Conservation (phyloP, 352 stramenopile species). For the Phytophthora vignae region DNA sequence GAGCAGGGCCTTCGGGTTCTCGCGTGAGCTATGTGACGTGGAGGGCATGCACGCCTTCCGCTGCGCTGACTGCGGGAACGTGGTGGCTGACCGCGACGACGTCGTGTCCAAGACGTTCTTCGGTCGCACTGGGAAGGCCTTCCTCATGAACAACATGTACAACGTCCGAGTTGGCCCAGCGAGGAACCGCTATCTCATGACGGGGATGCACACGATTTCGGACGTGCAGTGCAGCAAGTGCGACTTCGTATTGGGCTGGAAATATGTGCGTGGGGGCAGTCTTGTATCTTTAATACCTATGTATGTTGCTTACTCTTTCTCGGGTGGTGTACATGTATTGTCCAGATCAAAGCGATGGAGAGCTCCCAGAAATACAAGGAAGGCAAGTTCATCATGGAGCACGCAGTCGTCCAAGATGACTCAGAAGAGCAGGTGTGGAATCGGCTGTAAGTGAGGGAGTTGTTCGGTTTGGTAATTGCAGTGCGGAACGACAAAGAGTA, state of each 20-base stretch:
- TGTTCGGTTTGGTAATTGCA: conserved; percentile 10
- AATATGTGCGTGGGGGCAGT: conserved; percentile 65
- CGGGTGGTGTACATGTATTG: conserved; percentile 3
- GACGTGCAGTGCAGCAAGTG: conserved; percentile 69
- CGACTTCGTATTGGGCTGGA: conserved; percentile 75
- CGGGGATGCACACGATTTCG: conserved; percentile 81
- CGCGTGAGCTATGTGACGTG: conserved; percentile 55
- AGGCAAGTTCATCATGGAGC: conserved; percentile 87
- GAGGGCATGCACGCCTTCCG: conserved; percentile 62
- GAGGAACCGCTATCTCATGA: conserved; percentile 82
- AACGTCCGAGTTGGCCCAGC: conserved; percentile 67
- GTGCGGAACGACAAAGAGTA: conserved; percentile 12
- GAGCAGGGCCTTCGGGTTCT: conserved; percentile 48
- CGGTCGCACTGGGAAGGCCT: conserved; percentile 77
- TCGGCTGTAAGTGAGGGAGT: conserved; percentile 24
- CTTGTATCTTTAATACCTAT: too few relatives aligned
- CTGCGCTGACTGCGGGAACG: conserved; percentile 68
- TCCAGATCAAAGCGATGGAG: conserved; percentile 83
- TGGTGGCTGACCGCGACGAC: conserved; percentile 74
- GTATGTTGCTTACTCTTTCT: background rate
- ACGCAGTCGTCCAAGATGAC: conserved; percentile 76
- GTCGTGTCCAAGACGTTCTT: conserved; percentile 86
- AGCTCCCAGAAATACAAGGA: conserved; percentile 87
- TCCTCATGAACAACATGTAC: conserved; percentile 77
- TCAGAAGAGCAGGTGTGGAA: conserved; percentile 61